phyloP scores from a whole-genome alignment of 768 basidiomycete genomes.

The Pulveroboletus sp. region DNA sequence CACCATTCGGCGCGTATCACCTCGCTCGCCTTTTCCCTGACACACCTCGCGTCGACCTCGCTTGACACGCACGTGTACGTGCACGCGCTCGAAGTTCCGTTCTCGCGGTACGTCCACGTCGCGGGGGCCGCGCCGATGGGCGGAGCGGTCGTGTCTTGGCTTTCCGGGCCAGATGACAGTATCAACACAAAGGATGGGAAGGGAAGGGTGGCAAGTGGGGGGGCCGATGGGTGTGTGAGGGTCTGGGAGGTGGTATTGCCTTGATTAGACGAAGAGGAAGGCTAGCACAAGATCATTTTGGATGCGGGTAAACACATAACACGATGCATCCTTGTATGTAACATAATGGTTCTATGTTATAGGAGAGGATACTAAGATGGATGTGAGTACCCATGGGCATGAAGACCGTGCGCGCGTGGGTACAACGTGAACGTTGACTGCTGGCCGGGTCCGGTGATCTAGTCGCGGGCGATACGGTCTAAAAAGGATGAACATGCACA shows the following conservation, averaged over 20 bases:
- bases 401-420: too few species aligned
- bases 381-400: too few species aligned
- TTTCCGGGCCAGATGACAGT: conserved; percentile 18
- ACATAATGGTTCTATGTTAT: too few species aligned
- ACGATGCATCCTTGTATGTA: too few species aligned
- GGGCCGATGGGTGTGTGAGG: conserved; percentile 80
- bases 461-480: too few species aligned
- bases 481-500: too few species aligned
- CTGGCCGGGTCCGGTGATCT: too few species aligned
- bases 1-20: conserved; percentile 82
- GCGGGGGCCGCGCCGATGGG: conserved; percentile 88
- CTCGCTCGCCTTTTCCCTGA: conserved; percentile 46
- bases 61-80: conserved; percentile 93
- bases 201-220: conserved; percentile 61
- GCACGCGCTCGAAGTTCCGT: conserved; percentile 71
- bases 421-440: too few species aligned
- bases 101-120: conserved; percentile 69
- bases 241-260: conserved; percentile 56
- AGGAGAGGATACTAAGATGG: too few species aligned
- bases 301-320: too few species aligned
- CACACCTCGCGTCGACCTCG: conserved; percentile 82
- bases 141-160: conserved; percentile 79
- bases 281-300: too few species aligned
- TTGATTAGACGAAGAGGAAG: conserved; percentile 7
- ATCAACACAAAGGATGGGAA: conserved; percentile 12